A percentile compares a stretch with the other conserved stretches of the same genome.
Evolutionary conservation across 306 rosid species (phyloP).

Genomic region (Pterocarpus macrocarpus): DNA sequence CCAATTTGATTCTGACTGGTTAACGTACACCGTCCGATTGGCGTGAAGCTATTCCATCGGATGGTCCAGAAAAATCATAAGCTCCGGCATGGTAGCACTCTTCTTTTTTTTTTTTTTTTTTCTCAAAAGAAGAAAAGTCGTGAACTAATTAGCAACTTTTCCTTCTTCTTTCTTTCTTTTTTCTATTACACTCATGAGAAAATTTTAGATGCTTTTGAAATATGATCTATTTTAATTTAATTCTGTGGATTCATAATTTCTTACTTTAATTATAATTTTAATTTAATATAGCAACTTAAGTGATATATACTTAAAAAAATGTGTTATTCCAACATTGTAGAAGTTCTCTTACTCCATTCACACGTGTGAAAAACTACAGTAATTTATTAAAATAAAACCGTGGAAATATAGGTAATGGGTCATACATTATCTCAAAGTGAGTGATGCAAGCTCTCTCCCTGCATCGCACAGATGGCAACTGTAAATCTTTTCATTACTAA

Average conservation of each 20-base stretch:
- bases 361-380: not conserved
- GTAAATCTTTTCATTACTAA: not conserved
- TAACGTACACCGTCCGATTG: slow-evolving; percentile 18
- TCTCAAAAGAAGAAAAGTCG: not conserved
- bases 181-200: no score
- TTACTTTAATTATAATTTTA: not conserved
- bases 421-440: not conserved
- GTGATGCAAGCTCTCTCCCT: not conserved
- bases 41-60: not conserved
- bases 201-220: no score
- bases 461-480: not conserved
- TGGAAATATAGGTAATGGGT: slow-evolving; percentile 10
- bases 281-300: no score
- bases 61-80: slow-evolving; percentile 25
- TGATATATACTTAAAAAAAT: not conserved
- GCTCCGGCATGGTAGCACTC: no score
- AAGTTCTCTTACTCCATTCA: not conserved
- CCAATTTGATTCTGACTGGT: slow-evolving; percentile 32
- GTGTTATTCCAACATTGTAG: not conserved
- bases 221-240: not conserved
- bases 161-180: no score
- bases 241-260: not conserved
- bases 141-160: not conserved
- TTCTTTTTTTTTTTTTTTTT: no score
- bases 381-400: not conserved